Conservation (phyloP, 768 basidiomycete species). For the Tubosaeta sp. region DNA sequence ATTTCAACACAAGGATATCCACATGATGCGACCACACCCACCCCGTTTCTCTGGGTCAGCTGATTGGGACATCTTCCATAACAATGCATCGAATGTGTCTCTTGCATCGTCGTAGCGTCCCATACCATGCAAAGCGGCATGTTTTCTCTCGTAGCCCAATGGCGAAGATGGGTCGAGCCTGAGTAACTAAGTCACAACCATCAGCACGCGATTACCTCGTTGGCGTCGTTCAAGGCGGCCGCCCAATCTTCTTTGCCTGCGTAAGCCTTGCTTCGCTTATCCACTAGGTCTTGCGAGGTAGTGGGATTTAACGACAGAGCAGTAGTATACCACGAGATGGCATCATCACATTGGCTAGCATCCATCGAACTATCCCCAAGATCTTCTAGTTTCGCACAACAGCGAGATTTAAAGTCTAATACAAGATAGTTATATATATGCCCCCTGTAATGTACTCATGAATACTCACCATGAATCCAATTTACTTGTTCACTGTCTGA, state of each 20-base stretch:
- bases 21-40: no score
- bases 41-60: no score
- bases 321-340: not conserved
- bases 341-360: not conserved
- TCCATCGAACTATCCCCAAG: not conserved
- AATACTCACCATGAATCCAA: conserved; percentile 2
- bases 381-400: not conserved
- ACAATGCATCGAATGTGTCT: no score
- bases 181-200: not conserved
- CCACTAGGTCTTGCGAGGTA: not conserved
- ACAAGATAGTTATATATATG: not conserved
- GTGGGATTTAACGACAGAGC: not conserved
- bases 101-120: not conserved
- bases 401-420: not conserved
- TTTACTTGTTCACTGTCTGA: not conserved
- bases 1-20: no score
- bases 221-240: not conserved
- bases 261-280: not conserved
- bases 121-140: not conserved
- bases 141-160: not conserved
- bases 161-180: not conserved
- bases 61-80: no score
- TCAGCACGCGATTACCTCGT: not conserved
- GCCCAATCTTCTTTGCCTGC: not conserved
- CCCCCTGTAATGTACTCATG: not conserved